Percentiles rank a stretch among this genome's conserved stretches.
These are phyloP conservation scores for Nepenthes gracilis DNA, from an alignment of 148 eudicot species.

Conservation along the genomic window DNA sequence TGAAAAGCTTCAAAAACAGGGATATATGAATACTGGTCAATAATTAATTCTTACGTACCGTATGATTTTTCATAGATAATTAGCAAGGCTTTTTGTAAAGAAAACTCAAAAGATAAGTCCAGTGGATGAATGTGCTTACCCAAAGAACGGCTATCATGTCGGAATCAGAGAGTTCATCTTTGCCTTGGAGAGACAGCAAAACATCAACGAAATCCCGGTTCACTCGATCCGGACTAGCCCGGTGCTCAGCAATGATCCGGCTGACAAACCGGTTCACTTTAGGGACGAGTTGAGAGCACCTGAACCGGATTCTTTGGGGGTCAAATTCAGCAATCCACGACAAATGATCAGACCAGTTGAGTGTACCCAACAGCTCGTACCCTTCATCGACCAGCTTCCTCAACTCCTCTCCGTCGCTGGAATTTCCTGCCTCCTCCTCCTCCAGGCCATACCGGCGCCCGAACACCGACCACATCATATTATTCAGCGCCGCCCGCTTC, in stretches of 20 bases:
- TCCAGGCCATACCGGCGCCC: constrained; percentile 20
- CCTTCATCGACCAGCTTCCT: constrained; percentile 64
- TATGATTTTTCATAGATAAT: too few relatives aligned
- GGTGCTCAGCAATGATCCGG: constrained; percentile 41
- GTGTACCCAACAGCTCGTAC: constrained; percentile 50
- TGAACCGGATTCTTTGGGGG: constrained; percentile 43
- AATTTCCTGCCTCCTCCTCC: constrained; percentile 2
- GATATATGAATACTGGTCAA: too few relatives aligned
- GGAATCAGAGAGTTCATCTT: constrained; percentile 40
- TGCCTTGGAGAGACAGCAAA: constrained; percentile 42
- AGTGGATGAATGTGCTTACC: constrained; percentile 22
- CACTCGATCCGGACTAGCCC: constrained; percentile 5
- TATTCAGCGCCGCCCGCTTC: not conserved
- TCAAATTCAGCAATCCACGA: constrained; percentile 51
- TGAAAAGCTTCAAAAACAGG: too few relatives aligned
- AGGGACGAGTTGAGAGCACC: constrained; percentile 58
- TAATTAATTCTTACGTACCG: too few relatives aligned
- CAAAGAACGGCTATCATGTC: constrained; percentile 77
- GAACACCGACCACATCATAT: constrained; percentile 56
- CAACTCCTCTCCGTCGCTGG: constrained; percentile 16
- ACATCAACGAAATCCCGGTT: constrained; percentile 65
- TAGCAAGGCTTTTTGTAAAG: too few relatives aligned
- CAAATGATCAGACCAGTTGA: constrained; percentile 70
- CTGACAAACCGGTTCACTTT: constrained; percentile 55
- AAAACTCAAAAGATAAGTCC: too few relatives aligned